Evolutionary conservation across 2,329 filamentous ascomycete genomes (phyloP), one percentile per base, ranked within the genome.

Genomic region (Xylaria sp.): DNA sequence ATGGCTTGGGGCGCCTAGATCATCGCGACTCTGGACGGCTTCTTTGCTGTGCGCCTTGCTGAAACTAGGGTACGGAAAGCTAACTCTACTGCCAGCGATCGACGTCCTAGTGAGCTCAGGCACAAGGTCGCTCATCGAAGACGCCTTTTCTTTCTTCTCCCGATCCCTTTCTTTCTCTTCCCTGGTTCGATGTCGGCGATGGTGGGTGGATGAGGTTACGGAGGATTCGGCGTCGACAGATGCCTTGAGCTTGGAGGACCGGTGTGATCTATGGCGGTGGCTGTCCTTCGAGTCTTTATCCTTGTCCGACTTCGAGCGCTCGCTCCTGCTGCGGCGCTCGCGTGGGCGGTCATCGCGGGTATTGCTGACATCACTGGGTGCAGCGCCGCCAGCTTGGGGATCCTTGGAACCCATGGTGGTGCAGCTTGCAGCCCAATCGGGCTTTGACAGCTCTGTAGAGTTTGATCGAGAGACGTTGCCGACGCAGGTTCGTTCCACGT

Each of bases 11-110:
- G 49, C 38, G 15, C 40, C 64, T 40, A 85, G 67, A 54, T 85
- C 81, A 46, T 88, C 85, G 54, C 80, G 81, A 72, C 86, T 88
- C 66, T 86, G 83, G 55, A 97, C 86, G 44, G 87, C 86, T 78
- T 97, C 94, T 76, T 93, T 95, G 81, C 92, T 96, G 76, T 96
- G 92, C 11, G 90, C 90, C 78, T 96, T 97, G 78, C 71, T 74
- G 64, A 75, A 75, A 51, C 46, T 66, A 25, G 73, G 73, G 51
- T 75, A 75, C 17, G 73, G 73, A 54, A 75, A 54, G 66, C 71
- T 74, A 60, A 74, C 65, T 54, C 73, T 66, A 65, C 73, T 74
- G 56, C 66, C 64, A 25, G 63, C 48, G 40, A 70, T 29, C 25
- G 68, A 69, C 5, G 65, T 67, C 48, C 64, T 69, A 13, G 64